Conservation (phyloP, 352 stramenopile species). For the Lagenidium sp. region DNA sequence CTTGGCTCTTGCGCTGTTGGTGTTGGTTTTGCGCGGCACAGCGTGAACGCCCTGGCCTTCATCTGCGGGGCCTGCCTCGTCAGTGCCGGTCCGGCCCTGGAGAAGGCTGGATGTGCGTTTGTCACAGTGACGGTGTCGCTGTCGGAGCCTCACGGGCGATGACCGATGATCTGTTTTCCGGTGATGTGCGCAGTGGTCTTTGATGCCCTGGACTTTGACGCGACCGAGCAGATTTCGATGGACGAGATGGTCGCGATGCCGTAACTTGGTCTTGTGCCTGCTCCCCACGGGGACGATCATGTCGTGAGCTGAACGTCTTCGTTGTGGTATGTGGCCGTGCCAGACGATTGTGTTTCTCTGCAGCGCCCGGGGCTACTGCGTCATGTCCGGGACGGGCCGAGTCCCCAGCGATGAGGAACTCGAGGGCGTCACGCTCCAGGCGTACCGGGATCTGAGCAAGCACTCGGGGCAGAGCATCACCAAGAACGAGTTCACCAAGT, state of each 20-base stretch:
- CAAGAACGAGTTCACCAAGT: constrained; percentile 54
- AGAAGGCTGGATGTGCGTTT: constrained; percentile 41
- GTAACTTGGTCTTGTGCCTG: too few relatives aligned
- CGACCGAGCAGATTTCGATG: constrained; percentile 64
- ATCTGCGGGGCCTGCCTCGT: constrained; percentile 47
- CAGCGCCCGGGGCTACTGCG: constrained; percentile 33
- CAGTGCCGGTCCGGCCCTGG: constrained; percentile 25
- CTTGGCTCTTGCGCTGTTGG: too few relatives aligned
- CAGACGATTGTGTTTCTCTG: constrained; percentile 65
- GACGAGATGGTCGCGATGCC: constrained; percentile 78
- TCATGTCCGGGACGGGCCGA: constrained; percentile 30
- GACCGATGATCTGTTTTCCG: too few relatives aligned
- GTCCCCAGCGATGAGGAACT: constrained; percentile 51
- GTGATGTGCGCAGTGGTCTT: constrained; percentile 37
- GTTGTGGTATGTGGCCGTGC: too few relatives aligned
- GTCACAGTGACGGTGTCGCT: background rate
- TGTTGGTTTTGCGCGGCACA: constrained; percentile 3
- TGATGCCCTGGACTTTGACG: constrained; percentile 66
- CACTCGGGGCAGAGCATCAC: constrained; percentile 37
- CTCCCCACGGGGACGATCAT: too few relatives aligned
- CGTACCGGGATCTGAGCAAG: constrained; percentile 54
- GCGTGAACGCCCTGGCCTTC: constrained; percentile 59
- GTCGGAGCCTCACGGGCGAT: background rate
- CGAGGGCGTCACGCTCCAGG: constrained; percentile 39
- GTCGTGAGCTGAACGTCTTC: too few relatives aligned